These are phyloP conservation scores for Sonneratia caseolaris DNA, from an alignment of 345 rosid genomes.

Conservation along the genomic window DNA sequence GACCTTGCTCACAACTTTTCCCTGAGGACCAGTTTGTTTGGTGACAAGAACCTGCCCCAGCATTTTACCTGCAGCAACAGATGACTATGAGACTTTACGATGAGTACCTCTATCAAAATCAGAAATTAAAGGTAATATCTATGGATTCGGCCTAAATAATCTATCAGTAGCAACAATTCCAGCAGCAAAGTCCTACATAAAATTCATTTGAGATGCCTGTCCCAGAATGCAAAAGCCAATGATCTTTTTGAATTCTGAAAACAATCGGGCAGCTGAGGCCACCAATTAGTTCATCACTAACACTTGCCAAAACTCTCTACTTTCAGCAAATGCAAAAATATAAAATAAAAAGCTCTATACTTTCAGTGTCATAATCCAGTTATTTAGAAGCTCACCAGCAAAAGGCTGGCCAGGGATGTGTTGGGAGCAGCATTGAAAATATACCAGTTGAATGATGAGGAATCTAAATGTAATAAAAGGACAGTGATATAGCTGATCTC, in stretches of 20 bases:
- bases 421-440: background rate
- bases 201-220: background rate
- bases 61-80: slow-evolving; percentile 62
- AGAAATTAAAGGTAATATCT: background rate
- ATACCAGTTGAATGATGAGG: background rate
- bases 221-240: background rate
- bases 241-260: background rate
- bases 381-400: background rate
- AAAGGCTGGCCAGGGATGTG: background rate
- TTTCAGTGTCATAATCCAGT: background rate
- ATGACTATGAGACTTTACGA: slow-evolving; percentile 10
- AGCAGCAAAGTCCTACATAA: background rate
- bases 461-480: background rate
- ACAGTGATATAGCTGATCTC: background rate
- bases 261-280: background rate
- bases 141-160: background rate
- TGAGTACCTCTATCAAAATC: background rate
- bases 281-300: background rate
- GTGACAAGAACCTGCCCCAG: slow-evolving; percentile 95
- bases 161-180: background rate
- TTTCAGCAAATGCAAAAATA: background rate
- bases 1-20: slow-evolving; percentile 99
- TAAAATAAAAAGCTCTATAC: too few species aligned
- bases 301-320: background rate
- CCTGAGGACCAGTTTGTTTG: slow-evolving; percentile 94